Percentiles rank a stretch among this genome's conserved stretches.
phyloP scores from a whole-genome alignment of 1,139 yeast species.

The Entelexis paramagnoliae region DNA sequence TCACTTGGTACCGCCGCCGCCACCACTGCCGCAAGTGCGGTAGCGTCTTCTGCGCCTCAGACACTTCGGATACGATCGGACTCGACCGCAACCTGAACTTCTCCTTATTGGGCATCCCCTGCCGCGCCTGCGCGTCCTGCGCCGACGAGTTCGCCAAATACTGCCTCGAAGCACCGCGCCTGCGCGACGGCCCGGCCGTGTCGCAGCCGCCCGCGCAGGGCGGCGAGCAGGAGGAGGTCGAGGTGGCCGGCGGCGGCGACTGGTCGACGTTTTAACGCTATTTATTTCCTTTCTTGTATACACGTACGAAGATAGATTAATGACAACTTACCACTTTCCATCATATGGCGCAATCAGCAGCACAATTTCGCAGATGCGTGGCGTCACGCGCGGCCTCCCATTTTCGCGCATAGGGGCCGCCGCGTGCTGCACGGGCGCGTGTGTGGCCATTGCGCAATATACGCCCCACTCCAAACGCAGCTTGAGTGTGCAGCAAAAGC shows the following conservation, averaged over 20 bases:
- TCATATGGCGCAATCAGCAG: not conserved
- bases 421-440: no score
- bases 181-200: constrained; percentile 24
- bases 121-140: constrained; percentile 73
- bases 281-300: constrained; percentile 1
- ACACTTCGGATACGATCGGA: constrained; percentile 39
- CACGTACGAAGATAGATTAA: not conserved
- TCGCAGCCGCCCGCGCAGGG: constrained; percentile 19
- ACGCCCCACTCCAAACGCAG: no score
- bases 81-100: constrained; percentile 66
- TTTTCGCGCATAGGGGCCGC: no score
- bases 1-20: constrained; percentile 56
- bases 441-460: no score
- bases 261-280: constrained; percentile 36
- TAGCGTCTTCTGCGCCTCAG: constrained; percentile 72
- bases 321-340: not conserved
- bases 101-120: constrained; percentile 62
- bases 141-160: constrained; percentile 41
- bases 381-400: no score
- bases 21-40: constrained; percentile 96
- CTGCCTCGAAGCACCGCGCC: constrained; percentile 32
- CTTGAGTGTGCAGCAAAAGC: no score
- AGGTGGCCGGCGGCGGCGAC: constrained; percentile 23
- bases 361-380: no score
- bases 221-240: constrained; percentile 18